Evolutionary conservation across 176 grass and related monocot species (phyloP).

Genomic region (Eleusine coracana): DNA sequence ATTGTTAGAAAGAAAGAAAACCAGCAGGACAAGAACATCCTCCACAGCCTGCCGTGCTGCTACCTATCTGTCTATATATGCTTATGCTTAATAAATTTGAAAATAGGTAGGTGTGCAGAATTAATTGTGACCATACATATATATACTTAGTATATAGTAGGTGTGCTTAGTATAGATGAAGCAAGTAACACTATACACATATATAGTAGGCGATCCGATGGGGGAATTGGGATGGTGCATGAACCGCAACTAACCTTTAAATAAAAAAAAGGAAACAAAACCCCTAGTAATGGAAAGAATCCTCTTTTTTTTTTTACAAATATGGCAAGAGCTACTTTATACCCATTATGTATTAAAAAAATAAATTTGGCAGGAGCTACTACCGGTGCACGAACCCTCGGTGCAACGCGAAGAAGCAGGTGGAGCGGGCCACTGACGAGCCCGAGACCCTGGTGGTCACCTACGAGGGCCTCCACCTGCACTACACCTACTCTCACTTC

Average conservation of each 20-base stretch:
- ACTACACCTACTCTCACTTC: constrained; percentile 85
- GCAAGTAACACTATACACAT: too few relatives aligned
- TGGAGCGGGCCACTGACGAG: constrained; percentile 78
- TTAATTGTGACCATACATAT: background rate
- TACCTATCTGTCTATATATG: background rate
- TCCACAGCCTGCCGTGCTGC: background rate
- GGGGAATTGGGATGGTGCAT: too few relatives aligned
- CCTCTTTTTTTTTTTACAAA: too few relatives aligned
- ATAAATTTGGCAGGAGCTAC: constrained; percentile 67
- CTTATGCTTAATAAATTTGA: background rate
- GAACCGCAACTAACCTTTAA: too few relatives aligned
- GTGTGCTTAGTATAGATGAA: too few relatives aligned
- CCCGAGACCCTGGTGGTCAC: constrained; percentile 68
- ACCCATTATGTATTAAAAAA: background rate
- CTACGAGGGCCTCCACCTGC: constrained; percentile 95
- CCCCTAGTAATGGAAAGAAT: too few relatives aligned
- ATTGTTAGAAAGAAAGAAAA: too few relatives aligned
- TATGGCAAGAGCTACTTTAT: too few relatives aligned
- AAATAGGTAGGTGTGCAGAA: constrained; percentile 8
- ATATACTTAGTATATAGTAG: background rate
- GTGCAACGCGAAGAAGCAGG: constrained; percentile 95
- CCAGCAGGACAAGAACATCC: background rate
- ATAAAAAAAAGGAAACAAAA: too few relatives aligned
- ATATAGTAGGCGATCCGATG: too few relatives aligned
- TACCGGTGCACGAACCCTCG: constrained; percentile 96